A percentile compares a stretch with the other conserved stretches of the same genome.
These are phyloP conservation scores for Novymonas esmeraldas DNA, from an alignment of 208 protist species.

Conservation along the genomic window DNA sequence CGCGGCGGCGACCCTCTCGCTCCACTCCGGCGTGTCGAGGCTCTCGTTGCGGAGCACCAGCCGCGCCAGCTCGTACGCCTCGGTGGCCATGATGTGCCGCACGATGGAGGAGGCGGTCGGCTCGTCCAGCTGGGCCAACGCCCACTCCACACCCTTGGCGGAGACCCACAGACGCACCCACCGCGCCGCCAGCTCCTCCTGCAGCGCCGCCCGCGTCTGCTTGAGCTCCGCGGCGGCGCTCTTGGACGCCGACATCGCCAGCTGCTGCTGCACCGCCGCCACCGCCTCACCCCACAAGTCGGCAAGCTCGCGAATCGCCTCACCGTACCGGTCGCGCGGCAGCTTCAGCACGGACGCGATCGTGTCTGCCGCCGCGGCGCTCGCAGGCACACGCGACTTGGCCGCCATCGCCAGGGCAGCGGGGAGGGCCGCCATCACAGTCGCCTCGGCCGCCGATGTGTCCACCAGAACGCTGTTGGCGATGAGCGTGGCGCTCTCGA, in stretches of 20 bases:
- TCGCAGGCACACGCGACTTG: slow-evolving; percentile 12
- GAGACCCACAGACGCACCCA: slow-evolving; percentile 54
- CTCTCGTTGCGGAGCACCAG: slow-evolving; percentile 69
- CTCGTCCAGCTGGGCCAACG: slow-evolving; percentile 49
- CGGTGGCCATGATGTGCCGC: slow-evolving; percentile 45
- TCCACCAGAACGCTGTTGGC: slow-evolving; percentile 44
- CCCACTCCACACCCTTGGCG: slow-evolving; percentile 64
- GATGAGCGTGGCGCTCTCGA: slow-evolving; percentile 42
- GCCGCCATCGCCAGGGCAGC: slow-evolving; percentile 15
- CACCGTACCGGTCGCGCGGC: slow-evolving; percentile 35
- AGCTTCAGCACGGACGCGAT: slow-evolving; percentile 32
- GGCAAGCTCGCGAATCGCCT: slow-evolving; percentile 40
- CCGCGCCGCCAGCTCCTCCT: slow-evolving; percentile 35
- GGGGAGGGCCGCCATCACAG: slow-evolving; percentile 30
- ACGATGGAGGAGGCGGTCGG: slow-evolving; percentile 30
- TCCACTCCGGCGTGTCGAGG: slow-evolving; percentile 47
- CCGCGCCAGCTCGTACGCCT: slow-evolving; percentile 38
- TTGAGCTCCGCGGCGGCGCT: slow-evolving; percentile 48
- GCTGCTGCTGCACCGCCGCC: slow-evolving; percentile 36
- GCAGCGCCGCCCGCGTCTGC: slow-evolving; percentile 42
- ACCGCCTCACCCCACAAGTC: slow-evolving; percentile 43
- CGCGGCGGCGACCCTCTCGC: slow-evolving; percentile 37
- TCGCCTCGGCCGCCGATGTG: slow-evolving; percentile 32
- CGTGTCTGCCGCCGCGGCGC: slow-evolving; percentile 21
- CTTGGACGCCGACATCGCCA: slow-evolving; percentile 25